Base-by-base conservation (phyloP, 495 filamentous ascomycete species). In the Penicillium atrosanguineum region DNA sequence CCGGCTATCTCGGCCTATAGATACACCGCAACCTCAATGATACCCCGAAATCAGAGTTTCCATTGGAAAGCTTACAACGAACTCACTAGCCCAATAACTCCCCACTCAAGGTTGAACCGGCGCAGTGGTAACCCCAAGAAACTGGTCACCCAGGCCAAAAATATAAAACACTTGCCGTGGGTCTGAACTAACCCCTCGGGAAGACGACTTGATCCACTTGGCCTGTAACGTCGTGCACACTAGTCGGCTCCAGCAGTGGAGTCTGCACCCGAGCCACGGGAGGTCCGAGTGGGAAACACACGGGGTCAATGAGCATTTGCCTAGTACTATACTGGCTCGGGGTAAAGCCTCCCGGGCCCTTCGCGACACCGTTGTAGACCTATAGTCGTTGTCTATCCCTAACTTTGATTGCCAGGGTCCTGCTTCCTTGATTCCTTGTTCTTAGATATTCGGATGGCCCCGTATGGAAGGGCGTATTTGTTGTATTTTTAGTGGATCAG, bases 281-380 rank as follows among this genome's bases (percentile, higher is more conserved):
- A 20, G 55, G 55, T 23, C 59, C 52, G 9, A 29, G 21, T 18
- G 55, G 56, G 11, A 36, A 50, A 39, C 43, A 20, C 28, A 39
- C 49, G 25, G 52, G 48, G 38, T 56, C 48, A 38, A 50, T 49
- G 29, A 67, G 54, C 62, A 65, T 68, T 44, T 68, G 63, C 15
- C 64, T 54, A 11, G 52, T 59, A 19, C 47, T 56, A 38, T 65
- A 68, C 31, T 62, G 50, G 26, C 37, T 36, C 15, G 29, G 7
- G 19, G 16, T 40, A 40, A 18, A 40, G 12, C 16, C 16, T 18
- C 38, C 38, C 6, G 2, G 16, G 38, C 38, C 38, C 38, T n/a
- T 20, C 16, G 38, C 38, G n/a, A 40, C 19, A 26, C 63, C 63
- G 36, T 67, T 62, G 39, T 67, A 67, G 15, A 67, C 34, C 36